Conservation (phyloP, 2,329 filamentous ascomycete species). For the Trichoderma endophyticum region DNA sequence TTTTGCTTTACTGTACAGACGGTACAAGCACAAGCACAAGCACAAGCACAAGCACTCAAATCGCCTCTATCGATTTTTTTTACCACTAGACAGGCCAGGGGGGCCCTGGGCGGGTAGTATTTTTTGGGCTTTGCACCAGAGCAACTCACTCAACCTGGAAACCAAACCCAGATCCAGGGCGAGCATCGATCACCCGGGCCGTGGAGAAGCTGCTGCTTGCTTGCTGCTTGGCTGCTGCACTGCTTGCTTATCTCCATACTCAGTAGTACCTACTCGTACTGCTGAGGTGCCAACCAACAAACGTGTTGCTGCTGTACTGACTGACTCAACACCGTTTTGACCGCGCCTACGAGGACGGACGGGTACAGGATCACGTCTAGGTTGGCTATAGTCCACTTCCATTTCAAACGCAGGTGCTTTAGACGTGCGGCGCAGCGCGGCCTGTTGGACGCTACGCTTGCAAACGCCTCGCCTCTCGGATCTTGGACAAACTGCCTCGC, state of each 20-base stretch:
- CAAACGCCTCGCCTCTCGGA: neutral
- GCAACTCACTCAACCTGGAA: neutral
- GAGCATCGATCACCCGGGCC: neutral
- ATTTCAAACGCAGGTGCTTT: neutral
- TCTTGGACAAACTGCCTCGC: slow-evolving; percentile 12
- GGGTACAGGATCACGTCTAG: neutral
- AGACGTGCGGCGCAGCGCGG: slow-evolving; percentile 9
- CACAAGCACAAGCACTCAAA: neutral
- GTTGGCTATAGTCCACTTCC: neutral
- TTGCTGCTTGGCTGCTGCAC: neutral
- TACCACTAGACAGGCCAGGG: neutral
- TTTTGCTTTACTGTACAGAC: neutral
- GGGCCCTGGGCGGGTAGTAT: neutral
- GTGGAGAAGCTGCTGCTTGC: neutral
- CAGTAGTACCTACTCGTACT: neutral
- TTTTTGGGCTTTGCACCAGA: neutral
- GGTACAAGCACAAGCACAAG: neutral
- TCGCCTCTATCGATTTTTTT: neutral
- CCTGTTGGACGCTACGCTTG: slow-evolving; percentile 11
- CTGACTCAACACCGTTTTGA: neutral
- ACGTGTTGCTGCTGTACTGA: neutral
- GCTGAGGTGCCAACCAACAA: neutral
- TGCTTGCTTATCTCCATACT: neutral
- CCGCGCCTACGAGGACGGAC: neutral
- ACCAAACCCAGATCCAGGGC: slow-evolving; percentile 9